Conservation (phyloP, 2,329 filamentous ascomycete species). For the Phaeosphaeria sp. region DNA sequence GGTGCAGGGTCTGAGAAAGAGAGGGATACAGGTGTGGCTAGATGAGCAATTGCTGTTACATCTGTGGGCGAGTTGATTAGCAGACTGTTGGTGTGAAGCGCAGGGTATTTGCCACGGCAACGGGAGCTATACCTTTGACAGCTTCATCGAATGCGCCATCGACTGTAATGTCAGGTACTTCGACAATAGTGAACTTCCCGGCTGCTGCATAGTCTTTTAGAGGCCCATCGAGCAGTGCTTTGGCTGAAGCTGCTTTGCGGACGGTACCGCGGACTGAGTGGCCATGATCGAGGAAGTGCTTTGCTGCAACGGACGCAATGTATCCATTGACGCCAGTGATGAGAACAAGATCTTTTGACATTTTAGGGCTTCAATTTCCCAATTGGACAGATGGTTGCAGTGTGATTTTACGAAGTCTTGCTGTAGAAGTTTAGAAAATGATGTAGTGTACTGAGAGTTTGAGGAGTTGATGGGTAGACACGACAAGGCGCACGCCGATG, state of each 20-base stretch:
- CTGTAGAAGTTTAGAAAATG: too few species aligned
- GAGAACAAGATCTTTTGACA: not conserved
- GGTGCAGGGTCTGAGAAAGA: conserved; percentile 26
- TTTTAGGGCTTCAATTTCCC: not conserved
- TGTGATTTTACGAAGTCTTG: too few species aligned
- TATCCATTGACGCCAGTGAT: conserved; percentile 31
- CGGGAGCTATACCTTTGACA: conserved; percentile 22
- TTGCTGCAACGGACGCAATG: conserved; percentile 33
- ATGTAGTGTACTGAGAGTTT: not conserved
- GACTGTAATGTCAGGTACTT: conserved; percentile 36
- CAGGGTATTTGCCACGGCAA: too few species aligned
- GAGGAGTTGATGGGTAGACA: not conserved
- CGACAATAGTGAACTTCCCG: conserved; percentile 26
- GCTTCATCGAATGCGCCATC: conserved; percentile 36
- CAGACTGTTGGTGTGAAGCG: not conserved
- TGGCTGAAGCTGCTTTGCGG: conserved; percentile 26
- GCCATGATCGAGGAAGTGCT: conserved; percentile 32
- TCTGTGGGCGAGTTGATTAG: conserved; percentile 5
- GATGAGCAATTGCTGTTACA: conserved; percentile 28
- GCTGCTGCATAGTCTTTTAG: conserved; percentile 25
- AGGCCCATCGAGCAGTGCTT: conserved; percentile 18
- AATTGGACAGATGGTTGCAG: not conserved
- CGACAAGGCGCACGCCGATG: not conserved
- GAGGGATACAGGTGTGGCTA: conserved; percentile 28
- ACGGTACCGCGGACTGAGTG: conserved; percentile 42